Base-by-base conservation (phyloP, 2,329 filamentous ascomycete genomes). In the Dactylellina drechsleri region DNA sequence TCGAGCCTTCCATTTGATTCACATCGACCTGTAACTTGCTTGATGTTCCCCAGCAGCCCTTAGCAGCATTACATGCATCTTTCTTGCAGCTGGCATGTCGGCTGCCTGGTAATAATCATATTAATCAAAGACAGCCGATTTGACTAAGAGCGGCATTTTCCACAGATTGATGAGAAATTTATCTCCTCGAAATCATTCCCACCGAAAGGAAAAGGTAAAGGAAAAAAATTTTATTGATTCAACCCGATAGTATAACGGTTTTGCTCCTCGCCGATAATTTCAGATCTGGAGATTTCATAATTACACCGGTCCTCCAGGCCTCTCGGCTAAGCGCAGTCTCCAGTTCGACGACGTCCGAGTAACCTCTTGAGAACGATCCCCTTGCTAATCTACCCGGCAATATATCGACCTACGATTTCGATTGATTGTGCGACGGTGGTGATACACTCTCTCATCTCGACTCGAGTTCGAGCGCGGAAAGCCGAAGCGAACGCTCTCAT, bases 231-330 rank as follows among this genome's bases (percentile, higher is more conserved):
- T 49, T 60, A 43, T 28, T 31, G 57, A 60, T 59, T 13, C 16
- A 40, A 16, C 53, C 40, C 15, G 20, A 41, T 18, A 45, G 60
- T 60, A 60, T 60, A 60, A 53, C 70, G 31, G 31, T 36, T 36
- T 36, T 62, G 50, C 57, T 64, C 64, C 64, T 75, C 64, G 71
- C 64, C 71, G 64, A 75, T 54, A 75, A 75, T 64, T 60, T 67
- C 45, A 64, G 53, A 64, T 58, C 43, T 56, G 20, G 16, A 65
- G 61, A 62, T 66, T 61, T 61, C 41, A 57, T 41, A n/a, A 68
- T 61, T 61, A 68, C 64, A 65, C 59, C 53, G 40, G 52, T 65
- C 58, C 43, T 54, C 52, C 36, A 36, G 31, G 31, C 31, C 31
- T 36, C 53, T 66, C 71, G 71, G 71, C 52, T 68, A 68, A 65